phyloP scores from a whole-genome alignment of 2,329 filamentous ascomycete genomes.

The Fusarium compactum region DNA sequence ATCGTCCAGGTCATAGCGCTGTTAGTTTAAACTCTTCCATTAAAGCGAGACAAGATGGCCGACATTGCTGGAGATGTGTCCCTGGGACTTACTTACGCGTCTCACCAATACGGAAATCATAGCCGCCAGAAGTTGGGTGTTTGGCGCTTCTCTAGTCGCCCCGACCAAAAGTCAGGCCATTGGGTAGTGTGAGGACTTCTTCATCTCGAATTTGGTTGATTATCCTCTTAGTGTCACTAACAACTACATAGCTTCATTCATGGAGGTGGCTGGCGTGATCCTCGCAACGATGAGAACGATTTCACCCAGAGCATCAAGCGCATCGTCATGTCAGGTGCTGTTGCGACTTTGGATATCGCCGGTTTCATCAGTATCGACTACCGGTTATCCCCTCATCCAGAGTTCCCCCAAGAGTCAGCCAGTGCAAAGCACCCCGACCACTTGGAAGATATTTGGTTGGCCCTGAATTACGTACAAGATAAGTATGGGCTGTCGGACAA shows the following conservation, averaged over 20 bases:
- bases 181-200: constrained; percentile 54
- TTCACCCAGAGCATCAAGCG: constrained; percentile 60
- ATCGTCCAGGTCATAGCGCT: constrained; percentile 22
- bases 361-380: constrained; percentile 75
- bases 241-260: constrained; percentile 64
- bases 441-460: constrained; percentile 66
- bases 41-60: constrained; percentile 35
- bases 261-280: constrained; percentile 74
- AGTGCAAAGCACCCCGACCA: constrained; percentile 69
- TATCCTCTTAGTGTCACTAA: constrained; percentile 17
- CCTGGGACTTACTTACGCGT: constrained; percentile 47
- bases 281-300: constrained; percentile 59
- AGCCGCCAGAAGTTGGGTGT: constrained; percentile 61
- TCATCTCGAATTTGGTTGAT: background rate
- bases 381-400: constrained; percentile 67
- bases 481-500: constrained; percentile 59
- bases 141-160: constrained; percentile 53
- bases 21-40: constrained; percentile 7
- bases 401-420: constrained; percentile 54
- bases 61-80: constrained; percentile 34
- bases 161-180: constrained; percentile 38
- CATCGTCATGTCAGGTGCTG: constrained; percentile 52
- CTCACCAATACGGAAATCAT: constrained; percentile 56
- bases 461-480: constrained; percentile 61
- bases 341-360: constrained; percentile 57